These are phyloP conservation scores for Monilinia polystroma DNA, from an alignment of 2,329 filamentous ascomycete genomes.

Conservation along the genomic window DNA sequence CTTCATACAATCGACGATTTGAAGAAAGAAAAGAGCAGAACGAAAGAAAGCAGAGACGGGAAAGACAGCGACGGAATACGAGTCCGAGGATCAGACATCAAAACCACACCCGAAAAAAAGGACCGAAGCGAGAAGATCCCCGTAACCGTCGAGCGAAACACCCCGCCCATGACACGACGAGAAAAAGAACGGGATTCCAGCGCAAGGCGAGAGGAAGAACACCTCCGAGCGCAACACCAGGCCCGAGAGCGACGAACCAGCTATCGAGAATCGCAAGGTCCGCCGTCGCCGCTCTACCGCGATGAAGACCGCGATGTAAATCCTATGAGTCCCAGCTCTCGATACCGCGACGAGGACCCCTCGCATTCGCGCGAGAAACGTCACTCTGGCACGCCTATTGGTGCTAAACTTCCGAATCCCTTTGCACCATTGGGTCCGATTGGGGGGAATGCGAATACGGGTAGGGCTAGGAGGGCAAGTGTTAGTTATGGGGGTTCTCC, in stretches of 20 bases:
- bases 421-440: constrained; percentile 4
- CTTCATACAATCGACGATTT: constrained; percentile 2
- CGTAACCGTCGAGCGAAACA: neutral
- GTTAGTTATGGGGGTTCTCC: constrained; percentile 9
- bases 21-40: constrained; percentile 2
- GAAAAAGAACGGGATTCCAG: constrained; percentile 11
- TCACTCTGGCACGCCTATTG: neutral
- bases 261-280: neutral
- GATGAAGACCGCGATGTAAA: neutral
- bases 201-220: constrained; percentile 7
- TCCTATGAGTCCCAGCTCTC: no score
- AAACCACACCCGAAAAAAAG: constrained; percentile 8
- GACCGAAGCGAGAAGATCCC: constrained; percentile 6
- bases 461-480: constrained; percentile 13
- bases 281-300: neutral
- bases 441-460: neutral
- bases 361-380: constrained; percentile 2
- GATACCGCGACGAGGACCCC: constrained; percentile 1
- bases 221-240: neutral
- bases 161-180: constrained; percentile 10
- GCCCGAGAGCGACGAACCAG: constrained; percentile 9
- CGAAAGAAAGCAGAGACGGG: neutral
- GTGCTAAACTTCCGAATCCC: neutral
- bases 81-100: neutral
- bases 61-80: constrained; percentile 16